Evolutionary conservation across 768 basidiomycete genomes (phyloP).

Genomic region (Lactarius hengduanensis): DNA sequence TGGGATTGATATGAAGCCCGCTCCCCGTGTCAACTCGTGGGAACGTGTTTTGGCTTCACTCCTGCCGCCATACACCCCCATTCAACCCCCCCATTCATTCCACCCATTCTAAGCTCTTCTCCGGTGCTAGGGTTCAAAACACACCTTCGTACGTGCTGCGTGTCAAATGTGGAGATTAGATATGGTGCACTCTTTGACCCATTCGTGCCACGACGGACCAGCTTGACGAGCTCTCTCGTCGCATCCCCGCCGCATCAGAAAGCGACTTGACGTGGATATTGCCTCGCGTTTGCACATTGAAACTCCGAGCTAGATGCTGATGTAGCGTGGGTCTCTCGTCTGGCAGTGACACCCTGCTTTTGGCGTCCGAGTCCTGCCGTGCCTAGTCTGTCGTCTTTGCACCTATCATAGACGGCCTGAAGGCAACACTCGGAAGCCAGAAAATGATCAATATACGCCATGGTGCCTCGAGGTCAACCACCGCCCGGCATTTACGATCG

Average conservation of each 20-base stretch:
- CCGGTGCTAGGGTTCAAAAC: constrained; percentile 3
- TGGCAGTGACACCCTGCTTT: constrained; percentile 1
- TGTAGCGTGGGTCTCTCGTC: constrained; percentile 18
- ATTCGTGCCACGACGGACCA: constrained; percentile 5
- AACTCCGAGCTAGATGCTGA: constrained; percentile 20
- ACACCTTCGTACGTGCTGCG: not conserved
- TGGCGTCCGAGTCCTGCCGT: not conserved
- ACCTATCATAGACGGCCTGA: constrained; percentile 14
- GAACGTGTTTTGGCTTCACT: constrained; percentile 21
- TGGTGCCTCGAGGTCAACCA: constrained; percentile 24
- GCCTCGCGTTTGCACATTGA: constrained; percentile 21
- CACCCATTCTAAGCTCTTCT: constrained; percentile 7
- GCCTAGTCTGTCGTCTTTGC: constrained; percentile 13
- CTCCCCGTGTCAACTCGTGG: constrained; percentile 12
- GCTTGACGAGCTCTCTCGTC: constrained; percentile 1
- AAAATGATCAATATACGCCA: constrained; percentile 22
- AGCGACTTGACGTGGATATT: constrained; percentile 11
- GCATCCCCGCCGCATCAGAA: constrained; percentile 11
- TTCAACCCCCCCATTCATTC: not conserved
- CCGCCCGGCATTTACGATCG: constrained; percentile 26
- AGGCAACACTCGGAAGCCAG: constrained; percentile 16
- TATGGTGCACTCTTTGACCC: not conserved
- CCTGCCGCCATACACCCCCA: constrained; percentile 11
- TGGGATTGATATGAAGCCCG: constrained; percentile 8
- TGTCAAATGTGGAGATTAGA: too few relatives aligned